Conservation (phyloP, 257 asterid species). For the Gynochthodes officinalis region DNA sequence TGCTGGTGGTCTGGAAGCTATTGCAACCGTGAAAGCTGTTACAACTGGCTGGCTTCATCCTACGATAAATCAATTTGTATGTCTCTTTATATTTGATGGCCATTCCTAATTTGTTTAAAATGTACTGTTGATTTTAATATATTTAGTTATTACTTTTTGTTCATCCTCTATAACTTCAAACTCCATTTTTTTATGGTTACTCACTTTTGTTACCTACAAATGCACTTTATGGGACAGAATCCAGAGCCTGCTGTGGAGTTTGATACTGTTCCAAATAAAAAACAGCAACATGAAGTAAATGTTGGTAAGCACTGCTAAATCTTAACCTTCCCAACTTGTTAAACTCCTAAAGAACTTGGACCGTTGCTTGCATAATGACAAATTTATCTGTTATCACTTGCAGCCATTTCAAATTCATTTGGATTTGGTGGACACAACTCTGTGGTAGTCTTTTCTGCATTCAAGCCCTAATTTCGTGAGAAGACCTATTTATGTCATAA, state of each 20-base stretch:
- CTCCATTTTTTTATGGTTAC: not conserved
- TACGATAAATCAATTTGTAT: slow-evolving; percentile 75
- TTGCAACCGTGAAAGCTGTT: slow-evolving; percentile 79
- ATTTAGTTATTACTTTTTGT: not conserved
- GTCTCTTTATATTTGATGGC: slow-evolving; percentile 21
- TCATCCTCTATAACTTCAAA: not conserved
- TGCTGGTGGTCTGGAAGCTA: slow-evolving; percentile 97
- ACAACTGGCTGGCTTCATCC: slow-evolving; percentile 98
- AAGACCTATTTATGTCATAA: slow-evolving; percentile 27
- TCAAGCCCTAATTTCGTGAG: slow-evolving; percentile 50
- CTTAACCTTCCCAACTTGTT: not conserved
- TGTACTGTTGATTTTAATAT: not conserved
- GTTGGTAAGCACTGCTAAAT: slow-evolving; percentile 52
- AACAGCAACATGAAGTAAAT: slow-evolving; percentile 76
- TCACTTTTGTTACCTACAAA: slow-evolving; percentile 2
- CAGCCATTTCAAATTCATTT: slow-evolving; percentile 88
- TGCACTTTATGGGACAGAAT: slow-evolving; percentile 37
- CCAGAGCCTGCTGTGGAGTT: slow-evolving; percentile 86
- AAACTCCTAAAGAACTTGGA: not conserved
- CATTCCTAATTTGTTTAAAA: too few species aligned
- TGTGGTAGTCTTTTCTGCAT: slow-evolving; percentile 79
- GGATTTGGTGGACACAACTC: slow-evolving; percentile 96
- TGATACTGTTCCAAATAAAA: slow-evolving; percentile 72
- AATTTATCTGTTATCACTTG: slow-evolving; percentile 13
- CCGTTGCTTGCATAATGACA: not conserved